Base-by-base conservation (phyloP, 495 filamentous ascomycete species). In the Penicillium dipodomyicola region DNA sequence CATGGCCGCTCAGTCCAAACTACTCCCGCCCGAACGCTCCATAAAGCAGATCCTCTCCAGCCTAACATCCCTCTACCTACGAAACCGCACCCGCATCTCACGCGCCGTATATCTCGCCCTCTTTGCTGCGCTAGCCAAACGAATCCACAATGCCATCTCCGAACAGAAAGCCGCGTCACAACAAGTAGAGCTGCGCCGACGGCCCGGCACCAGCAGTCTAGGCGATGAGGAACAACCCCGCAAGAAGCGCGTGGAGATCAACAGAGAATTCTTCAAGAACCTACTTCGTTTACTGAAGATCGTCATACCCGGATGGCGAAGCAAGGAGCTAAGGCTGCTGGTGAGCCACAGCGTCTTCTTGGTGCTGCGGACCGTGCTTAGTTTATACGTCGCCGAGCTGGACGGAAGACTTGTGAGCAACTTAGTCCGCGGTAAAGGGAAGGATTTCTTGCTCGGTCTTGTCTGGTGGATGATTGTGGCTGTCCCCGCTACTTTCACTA, bases 381-480 rank as follows among this genome's bases (percentile, higher is more conserved):
- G 91, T 74, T 67, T 98, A 52, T 96, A 97, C 72, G 92, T 98
- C 10, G 94, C 94, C 4, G 94, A 95, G 71, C 84, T 98, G 78
- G 94, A 98, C 71, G 94, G 94, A 33, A 84, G 84, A 49, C 80
- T 98, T 37, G 94, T 97, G 30, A 96, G 92, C 70, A 90, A 84
- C 61, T 72, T 98, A 55, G 91, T 98, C 25, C 85, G 91, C 65
- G 94, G 94, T 7, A 93, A 86, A 62, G 94, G 94, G 19, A 92
- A 82, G 72, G 91, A 96, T 52, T 98, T 98, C 63, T 76, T 97
- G 63, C 83, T 84, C 45, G 87, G 91, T 10, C 82, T 98, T 60
- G 84, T 95, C 5, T 97, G 93, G 92, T 98, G 94, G 94, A 98
- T 98, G 94, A 73, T 91, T 60, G 93, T 98, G 63, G 92, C 94